Conservation (phyloP, 768 basidiomycete species). For the Lentinula guzmanii region DNA sequence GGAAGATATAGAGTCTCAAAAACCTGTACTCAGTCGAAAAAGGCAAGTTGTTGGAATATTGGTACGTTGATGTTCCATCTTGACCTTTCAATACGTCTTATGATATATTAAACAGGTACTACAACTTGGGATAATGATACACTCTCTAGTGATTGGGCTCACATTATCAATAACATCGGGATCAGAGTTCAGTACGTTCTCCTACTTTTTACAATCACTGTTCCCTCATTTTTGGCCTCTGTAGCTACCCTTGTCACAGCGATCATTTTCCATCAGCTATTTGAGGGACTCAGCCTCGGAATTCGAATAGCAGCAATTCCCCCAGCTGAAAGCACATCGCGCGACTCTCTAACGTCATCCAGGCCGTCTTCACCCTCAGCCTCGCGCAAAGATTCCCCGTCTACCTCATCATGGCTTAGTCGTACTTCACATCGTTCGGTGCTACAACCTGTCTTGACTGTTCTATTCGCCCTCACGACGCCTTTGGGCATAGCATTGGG, state of each 20-base stretch:
- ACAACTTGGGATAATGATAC: slow-evolving; percentile 82
- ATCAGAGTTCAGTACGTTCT: slow-evolving; percentile 59
- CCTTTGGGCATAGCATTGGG: slow-evolving; percentile 65
- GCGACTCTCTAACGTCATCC: neutral
- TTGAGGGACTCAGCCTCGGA: slow-evolving; percentile 79
- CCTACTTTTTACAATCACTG: neutral
- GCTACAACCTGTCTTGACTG: slow-evolving; percentile 48
- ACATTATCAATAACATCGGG: slow-evolving; percentile 69
- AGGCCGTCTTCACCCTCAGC: slow-evolving; percentile 3
- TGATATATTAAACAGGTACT: slow-evolving; percentile 43
- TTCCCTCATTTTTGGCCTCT: slow-evolving; percentile 38
- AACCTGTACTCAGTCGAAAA: slow-evolving; percentile 39
- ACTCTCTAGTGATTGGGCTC: slow-evolving; percentile 75
- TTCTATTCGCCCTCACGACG: slow-evolving; percentile 70
- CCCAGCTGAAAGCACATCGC: slow-evolving; percentile 17
- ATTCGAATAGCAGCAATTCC: slow-evolving; percentile 73
- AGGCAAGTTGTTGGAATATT: slow-evolving; percentile 72
- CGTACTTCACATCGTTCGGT: slow-evolving; percentile 14
- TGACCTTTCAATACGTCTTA: neutral
- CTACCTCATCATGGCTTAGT: slow-evolving; percentile 6
- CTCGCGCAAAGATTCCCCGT: slow-evolving; percentile 5
- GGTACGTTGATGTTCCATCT: slow-evolving; percentile 30
- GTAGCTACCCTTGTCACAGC: slow-evolving; percentile 71
- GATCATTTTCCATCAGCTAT: slow-evolving; percentile 77
- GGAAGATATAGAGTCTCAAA: slow-evolving; percentile 12